phyloP scores from a whole-genome alignment of 495 filamentous ascomycete genomes.

The Tetracladium setigerum region DNA sequence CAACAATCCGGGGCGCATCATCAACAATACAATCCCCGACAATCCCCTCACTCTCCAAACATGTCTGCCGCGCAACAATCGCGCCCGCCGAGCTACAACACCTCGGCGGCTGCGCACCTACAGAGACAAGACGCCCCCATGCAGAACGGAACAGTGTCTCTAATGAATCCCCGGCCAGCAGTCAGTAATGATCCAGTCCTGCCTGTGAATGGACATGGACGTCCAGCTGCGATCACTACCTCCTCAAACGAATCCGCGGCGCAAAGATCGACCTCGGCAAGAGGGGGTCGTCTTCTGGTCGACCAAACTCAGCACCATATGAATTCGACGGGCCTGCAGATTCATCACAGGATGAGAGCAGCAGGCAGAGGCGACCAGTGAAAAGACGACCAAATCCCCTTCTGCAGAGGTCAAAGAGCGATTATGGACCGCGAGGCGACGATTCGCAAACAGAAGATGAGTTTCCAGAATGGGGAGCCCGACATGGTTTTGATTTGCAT shows the following conservation, averaged over 20 bases:
- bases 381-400: constrained; percentile 42
- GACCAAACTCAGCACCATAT: constrained; percentile 14
- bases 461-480: constrained; percentile 42
- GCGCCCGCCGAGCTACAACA: constrained; percentile 40
- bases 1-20: constrained; percentile 16
- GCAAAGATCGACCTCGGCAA: neutral
- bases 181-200: constrained; percentile 18
- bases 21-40: constrained; percentile 19
- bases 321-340: constrained; percentile 4
- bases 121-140: constrained; percentile 10
- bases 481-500: constrained; percentile 64
- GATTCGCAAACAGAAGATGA: constrained; percentile 29
- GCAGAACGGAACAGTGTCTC: constrained; percentile 9
- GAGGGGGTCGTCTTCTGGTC: neutral
- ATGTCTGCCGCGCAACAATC: constrained; percentile 18
- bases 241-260: neutral
- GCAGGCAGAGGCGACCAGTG: neutral
- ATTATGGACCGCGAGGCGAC: constrained; percentile 49
- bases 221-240: constrained; percentile 1
- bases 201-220: constrained; percentile 5
- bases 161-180: constrained; percentile 10
- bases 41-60: constrained; percentile 19
- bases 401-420: constrained; percentile 64
- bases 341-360: constrained; percentile 21
- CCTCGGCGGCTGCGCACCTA: neutral